Conservation (phyloP, 352 stramenopile genomes). For the Pseudoperonospora humuli region DNA sequence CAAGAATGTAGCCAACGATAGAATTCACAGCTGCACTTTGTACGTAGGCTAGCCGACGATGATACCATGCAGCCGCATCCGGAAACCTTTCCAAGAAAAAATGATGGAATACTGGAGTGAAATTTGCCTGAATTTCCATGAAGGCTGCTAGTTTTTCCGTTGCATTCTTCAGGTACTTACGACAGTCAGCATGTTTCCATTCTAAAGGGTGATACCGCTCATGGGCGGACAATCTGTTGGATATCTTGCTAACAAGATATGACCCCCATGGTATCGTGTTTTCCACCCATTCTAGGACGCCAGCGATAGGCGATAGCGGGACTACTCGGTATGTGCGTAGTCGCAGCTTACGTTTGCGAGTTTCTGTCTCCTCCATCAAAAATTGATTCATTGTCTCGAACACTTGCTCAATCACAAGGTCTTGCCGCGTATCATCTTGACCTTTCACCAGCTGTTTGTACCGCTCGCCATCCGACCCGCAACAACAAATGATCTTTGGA, state of each 20-base stretch:
- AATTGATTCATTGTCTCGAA: slow-evolving; percentile 89
- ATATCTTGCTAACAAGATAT: slow-evolving; percentile 72
- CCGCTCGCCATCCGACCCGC: slow-evolving; percentile 85
- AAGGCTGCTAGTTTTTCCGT: slow-evolving; percentile 79
- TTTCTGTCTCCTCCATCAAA: slow-evolving; percentile 55
- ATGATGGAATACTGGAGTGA: slow-evolving; percentile 96
- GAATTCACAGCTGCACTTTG: slow-evolving; percentile 94
- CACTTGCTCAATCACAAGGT: slow-evolving; percentile 87
- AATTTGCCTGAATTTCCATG: slow-evolving; percentile 88
- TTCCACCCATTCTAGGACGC: slow-evolving; percentile 98
- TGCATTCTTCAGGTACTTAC: slow-evolving; percentile 63
- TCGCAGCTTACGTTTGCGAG: slow-evolving; percentile 59
- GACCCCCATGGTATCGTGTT: slow-evolving; percentile 92
- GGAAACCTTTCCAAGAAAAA: slow-evolving; percentile 98
- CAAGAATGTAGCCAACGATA: slow-evolving; percentile 94
- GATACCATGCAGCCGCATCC: slow-evolving; percentile 91
- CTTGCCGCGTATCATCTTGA: slow-evolving; percentile 81
- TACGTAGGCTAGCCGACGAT: slow-evolving; percentile 90
- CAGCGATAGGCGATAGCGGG: slow-evolving; percentile 83
- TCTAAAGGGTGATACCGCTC: slow-evolving; percentile 93
- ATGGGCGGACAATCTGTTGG: slow-evolving; percentile 75
- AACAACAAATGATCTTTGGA: slow-evolving; percentile 96
- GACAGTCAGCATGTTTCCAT: slow-evolving; percentile 85
- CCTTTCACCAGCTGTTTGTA: slow-evolving; percentile 97
- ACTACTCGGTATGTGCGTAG: slow-evolving; percentile 97